Evolutionary conservation across 495 filamentous ascomycete genomes (phyloP).

Genomic region (Glarea lozoyensis): DNA sequence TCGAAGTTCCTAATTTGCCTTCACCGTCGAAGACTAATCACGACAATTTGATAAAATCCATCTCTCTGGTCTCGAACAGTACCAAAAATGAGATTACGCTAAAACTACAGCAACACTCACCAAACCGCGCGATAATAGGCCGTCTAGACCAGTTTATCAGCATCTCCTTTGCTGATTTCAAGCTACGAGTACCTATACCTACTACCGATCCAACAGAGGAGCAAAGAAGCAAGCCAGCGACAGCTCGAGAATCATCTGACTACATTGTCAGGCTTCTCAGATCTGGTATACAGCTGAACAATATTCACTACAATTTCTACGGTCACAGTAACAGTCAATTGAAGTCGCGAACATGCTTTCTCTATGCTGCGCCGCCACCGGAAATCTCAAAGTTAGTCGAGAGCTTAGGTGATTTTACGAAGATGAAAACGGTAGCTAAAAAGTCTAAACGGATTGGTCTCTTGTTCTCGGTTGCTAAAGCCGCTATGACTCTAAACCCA

Average conservation of each 20-base stretch:
- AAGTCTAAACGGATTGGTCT: conserved; percentile 42
- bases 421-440: conserved; percentile 42
- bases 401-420: conserved; percentile 37
- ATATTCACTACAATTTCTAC: conserved; percentile 37
- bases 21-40: conserved; percentile 15
- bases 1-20: conserved; percentile 23
- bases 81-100: conserved; percentile 23
- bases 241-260: conserved; percentile 30
- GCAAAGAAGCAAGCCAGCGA: conserved; percentile 22
- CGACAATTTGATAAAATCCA: conserved; percentile 25
- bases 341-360: conserved; percentile 37
- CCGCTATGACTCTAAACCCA: conserved; percentile 28
- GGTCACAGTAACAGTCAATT: conserved; percentile 46
- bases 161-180: conserved; percentile 33
- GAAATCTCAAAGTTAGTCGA: conserved; percentile 30
- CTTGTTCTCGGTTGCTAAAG: conserved; percentile 35
- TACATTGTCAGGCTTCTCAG: conserved; percentile 32
- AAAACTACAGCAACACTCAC: conserved; percentile 19
- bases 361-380: conserved; percentile 32
- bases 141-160: conserved; percentile 25
- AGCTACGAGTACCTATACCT: conserved; percentile 16
- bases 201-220: neutral
- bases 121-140: conserved; percentile 29
- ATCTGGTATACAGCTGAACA: conserved; percentile 31
- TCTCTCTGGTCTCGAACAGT: conserved; percentile 24